Evolutionary conservation across 208 protist species (phyloP).

Genomic region (Herpetomonas muscarum): DNA sequence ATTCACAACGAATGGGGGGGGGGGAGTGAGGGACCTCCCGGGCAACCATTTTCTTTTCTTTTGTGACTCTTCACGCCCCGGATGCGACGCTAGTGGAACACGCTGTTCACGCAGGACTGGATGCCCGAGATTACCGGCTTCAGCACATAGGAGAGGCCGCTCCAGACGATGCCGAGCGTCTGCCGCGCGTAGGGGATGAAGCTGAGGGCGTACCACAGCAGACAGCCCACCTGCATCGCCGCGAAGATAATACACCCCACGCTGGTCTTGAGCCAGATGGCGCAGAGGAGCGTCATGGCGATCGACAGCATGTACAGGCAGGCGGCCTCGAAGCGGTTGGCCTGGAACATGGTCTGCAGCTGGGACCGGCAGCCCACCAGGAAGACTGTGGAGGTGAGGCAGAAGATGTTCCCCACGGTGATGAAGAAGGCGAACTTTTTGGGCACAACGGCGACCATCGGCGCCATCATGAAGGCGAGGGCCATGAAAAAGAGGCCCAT

Average conservation of each 20-base stretch:
- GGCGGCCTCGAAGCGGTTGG: constrained; percentile 68
- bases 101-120: not conserved
- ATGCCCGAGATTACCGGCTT: constrained; percentile 13
- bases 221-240: constrained; percentile 44
- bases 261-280: constrained; percentile 54
- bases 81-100: not conserved
- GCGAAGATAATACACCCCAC: constrained; percentile 60
- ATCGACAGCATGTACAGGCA: constrained; percentile 66
- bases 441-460: constrained; percentile 55
- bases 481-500: constrained; percentile 84
- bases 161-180: constrained; percentile 29
- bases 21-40: no score
- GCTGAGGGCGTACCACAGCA: constrained; percentile 89
- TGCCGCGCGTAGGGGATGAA: constrained; percentile 86
- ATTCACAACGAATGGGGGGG: no score
- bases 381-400: constrained; percentile 79
- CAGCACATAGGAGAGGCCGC: constrained; percentile 17
- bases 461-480: constrained; percentile 51
- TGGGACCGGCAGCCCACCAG: constrained; percentile 77
- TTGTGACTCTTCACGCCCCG: not conserved
- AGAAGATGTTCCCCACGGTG: constrained; percentile 85
- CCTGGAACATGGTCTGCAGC: constrained; percentile 74
- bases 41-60: no score
- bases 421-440: constrained; percentile 92
- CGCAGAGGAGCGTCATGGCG: constrained; percentile 63